phyloP scores from a whole-genome alignment of 139 green algal species.

The Spirogloea muscicola region DNA sequence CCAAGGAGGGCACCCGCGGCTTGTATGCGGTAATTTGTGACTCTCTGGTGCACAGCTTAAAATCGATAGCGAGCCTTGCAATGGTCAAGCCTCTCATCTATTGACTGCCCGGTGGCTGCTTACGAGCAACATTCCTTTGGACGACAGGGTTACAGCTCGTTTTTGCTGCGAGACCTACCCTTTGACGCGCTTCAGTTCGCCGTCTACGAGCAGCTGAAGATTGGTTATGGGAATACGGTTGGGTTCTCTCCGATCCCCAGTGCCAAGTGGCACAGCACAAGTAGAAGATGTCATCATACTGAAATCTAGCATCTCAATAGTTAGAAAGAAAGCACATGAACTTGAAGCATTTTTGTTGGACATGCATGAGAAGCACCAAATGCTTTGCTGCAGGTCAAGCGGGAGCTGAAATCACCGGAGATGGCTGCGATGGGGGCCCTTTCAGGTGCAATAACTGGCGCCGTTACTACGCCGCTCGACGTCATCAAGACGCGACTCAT shows the following conservation, averaged over 20 bases:
- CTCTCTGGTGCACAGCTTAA: not conserved
- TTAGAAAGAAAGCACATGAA: not conserved
- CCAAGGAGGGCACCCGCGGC: slow-evolving; percentile 71
- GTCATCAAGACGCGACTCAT: slow-evolving; percentile 55
- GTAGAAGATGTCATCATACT: not conserved
- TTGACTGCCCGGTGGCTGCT: not conserved
- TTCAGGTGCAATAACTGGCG: slow-evolving; percentile 49
- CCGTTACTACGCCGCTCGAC: slow-evolving; percentile 52
- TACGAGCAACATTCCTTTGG: not conserved
- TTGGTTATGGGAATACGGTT: slow-evolving; percentile 19
- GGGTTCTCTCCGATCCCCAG: not conserved
- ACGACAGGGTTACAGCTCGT: slow-evolving; percentile 83
- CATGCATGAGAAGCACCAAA: not conserved
- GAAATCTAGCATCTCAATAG: not conserved
- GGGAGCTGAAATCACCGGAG: slow-evolving; percentile 42
- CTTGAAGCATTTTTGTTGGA: not conserved
- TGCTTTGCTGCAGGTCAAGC: slow-evolving; percentile 19
- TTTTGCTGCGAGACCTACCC: slow-evolving; percentile 93
- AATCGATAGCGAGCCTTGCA: not conserved
- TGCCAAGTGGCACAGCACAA: not conserved
- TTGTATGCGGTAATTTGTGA: slow-evolving; percentile 66
- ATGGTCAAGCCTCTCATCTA: not conserved
- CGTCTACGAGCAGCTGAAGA: slow-evolving; percentile 55
- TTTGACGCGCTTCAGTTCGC: slow-evolving; percentile 99
- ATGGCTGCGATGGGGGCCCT: slow-evolving; percentile 35